phyloP scores from a whole-genome alignment of 2,329 filamentous ascomycete species.

The Ophiostoma novo-ulmi region DNA sequence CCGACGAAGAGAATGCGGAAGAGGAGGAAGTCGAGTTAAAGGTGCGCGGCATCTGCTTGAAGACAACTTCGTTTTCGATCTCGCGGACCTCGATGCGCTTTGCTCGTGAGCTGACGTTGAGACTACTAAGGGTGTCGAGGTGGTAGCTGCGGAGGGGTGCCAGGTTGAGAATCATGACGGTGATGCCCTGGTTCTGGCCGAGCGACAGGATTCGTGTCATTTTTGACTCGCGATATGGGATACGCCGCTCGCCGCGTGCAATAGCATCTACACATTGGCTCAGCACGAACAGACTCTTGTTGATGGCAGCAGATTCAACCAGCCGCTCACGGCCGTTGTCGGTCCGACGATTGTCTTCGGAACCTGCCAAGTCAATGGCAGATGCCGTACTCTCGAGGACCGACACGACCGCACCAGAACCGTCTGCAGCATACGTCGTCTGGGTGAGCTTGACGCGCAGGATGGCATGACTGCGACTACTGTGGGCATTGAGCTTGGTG shows the following conservation, averaged over 20 bases:
- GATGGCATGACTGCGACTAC: slow-evolving; percentile 83
- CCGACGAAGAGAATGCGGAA: slow-evolving; percentile 22
- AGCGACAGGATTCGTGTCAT: slow-evolving; percentile 93
- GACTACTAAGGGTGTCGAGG: slow-evolving; percentile 83
- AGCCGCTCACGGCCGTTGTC: slow-evolving; percentile 90
- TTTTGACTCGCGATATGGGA: slow-evolving; percentile 92
- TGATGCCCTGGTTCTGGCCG: slow-evolving; percentile 91
- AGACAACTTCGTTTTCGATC: slow-evolving; percentile 91
- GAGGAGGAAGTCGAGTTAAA: background rate
- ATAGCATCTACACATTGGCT: slow-evolving; percentile 96
- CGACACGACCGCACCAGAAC: slow-evolving; percentile 46
- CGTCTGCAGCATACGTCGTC: slow-evolving; percentile 44
- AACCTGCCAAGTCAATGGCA: slow-evolving; percentile 90
- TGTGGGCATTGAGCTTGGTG: slow-evolving; percentile 89
- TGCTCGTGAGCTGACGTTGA: slow-evolving; percentile 91
- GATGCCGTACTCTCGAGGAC: slow-evolving; percentile 73
- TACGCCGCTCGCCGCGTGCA: slow-evolving; percentile 65
- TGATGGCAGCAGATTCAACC: slow-evolving; percentile 94
- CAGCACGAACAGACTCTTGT: slow-evolving; percentile 92
- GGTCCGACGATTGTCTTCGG: slow-evolving; percentile 89
- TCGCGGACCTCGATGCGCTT: slow-evolving; percentile 96
- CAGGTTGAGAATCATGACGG: slow-evolving; percentile 93
- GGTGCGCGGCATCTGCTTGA: slow-evolving; percentile 62
- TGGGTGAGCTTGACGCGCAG: slow-evolving; percentile 85
- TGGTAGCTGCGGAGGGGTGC: slow-evolving; percentile 90